Conservation (phyloP, 1,139 yeast species). For the Hyphopichia wangnamkhiaoensis region DNA sequence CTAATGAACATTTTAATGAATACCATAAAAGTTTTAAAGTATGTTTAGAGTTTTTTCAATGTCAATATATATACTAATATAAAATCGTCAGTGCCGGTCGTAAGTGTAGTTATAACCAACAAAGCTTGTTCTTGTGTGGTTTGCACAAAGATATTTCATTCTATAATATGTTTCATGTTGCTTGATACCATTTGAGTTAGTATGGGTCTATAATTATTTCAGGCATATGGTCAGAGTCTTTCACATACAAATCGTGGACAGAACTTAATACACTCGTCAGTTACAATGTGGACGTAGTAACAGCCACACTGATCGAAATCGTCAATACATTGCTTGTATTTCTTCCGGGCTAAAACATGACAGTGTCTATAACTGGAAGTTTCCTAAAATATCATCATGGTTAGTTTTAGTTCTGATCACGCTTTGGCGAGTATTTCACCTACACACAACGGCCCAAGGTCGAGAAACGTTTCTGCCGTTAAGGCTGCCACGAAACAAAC, state of each 20-base stretch:
- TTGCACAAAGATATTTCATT: slow-evolving; percentile 1
- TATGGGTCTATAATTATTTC: too few species aligned
- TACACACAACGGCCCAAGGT: too few species aligned
- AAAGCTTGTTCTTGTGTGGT: not conserved
- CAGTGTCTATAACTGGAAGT: slow-evolving; percentile 9
- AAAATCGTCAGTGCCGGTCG: not conserved
- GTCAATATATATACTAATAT: not conserved
- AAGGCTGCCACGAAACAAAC: too few species aligned
- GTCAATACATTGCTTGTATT: slow-evolving; percentile 6
- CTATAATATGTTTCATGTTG: slow-evolving; percentile 13
- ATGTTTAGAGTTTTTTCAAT: not conserved
- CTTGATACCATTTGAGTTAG: slow-evolving; percentile 6
- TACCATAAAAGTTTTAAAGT: too few species aligned
- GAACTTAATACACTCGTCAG: slow-evolving; percentile 10
- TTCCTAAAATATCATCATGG: slow-evolving; percentile 7
- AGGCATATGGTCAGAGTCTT: too few species aligned
- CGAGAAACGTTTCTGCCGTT: too few species aligned
- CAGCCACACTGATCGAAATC: slow-evolving; percentile 6
- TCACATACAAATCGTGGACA: slow-evolving; percentile 11
- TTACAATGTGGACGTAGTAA: slow-evolving; percentile 10
- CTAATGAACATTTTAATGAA: too few species aligned
- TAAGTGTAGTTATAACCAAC: not conserved
- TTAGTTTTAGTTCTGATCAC: too few species aligned
- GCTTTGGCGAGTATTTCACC: not conserved
- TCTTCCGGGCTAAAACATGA: slow-evolving; percentile 9